Percentiles rank a stretch among this genome's conserved stretches.
Conservation (phyloP, 2,329 filamentous ascomycete genomes). For the Fusarium brachygibbosum region DNA sequence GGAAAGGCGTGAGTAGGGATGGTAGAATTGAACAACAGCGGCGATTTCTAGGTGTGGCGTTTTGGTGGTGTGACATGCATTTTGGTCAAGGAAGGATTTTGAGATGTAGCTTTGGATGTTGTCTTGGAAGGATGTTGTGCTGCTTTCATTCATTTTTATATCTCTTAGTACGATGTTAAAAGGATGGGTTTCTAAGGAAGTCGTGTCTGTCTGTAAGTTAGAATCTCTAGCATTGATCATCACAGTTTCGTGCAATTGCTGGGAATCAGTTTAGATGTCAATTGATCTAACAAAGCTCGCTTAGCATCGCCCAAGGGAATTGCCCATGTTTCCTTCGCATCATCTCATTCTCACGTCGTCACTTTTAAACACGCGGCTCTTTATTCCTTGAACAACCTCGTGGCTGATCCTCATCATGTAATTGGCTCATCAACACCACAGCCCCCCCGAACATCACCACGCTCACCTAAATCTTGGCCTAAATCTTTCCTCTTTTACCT, state of each 20-base stretch:
- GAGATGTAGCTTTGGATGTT: not conserved
- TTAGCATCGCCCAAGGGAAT: not conserved
- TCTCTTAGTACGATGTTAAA: not conserved
- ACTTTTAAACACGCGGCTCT: conserved; percentile 22
- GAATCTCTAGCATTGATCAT: too few species aligned
- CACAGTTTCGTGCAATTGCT: not conserved
- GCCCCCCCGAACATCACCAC: conserved; percentile 3
- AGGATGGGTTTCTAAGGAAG: too few species aligned
- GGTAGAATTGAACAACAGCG: not conserved
- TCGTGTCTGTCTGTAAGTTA: too few species aligned
- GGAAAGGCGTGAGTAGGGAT: not conserved
- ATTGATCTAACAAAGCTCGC: not conserved
- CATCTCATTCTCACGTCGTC: not conserved
- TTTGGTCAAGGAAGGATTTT: conserved; percentile 14
- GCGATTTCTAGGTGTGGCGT: conserved; percentile 10
- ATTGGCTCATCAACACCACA: conserved; percentile 36
- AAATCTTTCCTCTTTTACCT: not conserved
- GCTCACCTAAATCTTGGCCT: conserved; percentile 9
- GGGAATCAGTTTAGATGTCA: too few species aligned
- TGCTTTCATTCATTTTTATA: not conserved
- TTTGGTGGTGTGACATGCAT: conserved; percentile 1
- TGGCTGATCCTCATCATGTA: conserved; percentile 32
- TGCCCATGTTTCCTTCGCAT: not conserved
- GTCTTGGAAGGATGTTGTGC: not conserved
- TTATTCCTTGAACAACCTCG: conserved; percentile 28